Base-by-base conservation (phyloP, 2,329 filamentous ascomycete genomes). In the Calonectria honghensis region DNA sequence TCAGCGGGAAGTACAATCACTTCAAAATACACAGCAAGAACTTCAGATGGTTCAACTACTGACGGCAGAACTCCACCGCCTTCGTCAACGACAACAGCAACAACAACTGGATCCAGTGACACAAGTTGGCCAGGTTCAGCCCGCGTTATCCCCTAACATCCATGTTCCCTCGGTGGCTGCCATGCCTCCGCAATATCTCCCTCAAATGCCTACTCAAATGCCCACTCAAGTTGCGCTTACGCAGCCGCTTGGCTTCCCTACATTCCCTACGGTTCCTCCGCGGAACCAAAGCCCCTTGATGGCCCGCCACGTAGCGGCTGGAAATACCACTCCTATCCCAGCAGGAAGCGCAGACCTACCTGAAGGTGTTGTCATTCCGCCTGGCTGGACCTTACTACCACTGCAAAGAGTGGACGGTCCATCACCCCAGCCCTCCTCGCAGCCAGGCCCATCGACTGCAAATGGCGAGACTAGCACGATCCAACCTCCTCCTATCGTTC, bases 11-110 rank as follows among this genome's bases (percentile, higher is more conserved):
- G 88, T 95, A 41, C 88, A 90, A 61, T 86, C 86, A 52, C 86
- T 96, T 24, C 90, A 93, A 59, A 81, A 90, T 41, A 91, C 92
- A 20, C 90, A 94, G 66, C 90, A 93, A 41, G 94, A 97, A 82
- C 82, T 96, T 6, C 89, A 92, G 63, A 86, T 91, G n/a, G 86
- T 96, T n/a, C 90, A 93, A 68, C 85, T 92, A 20, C 87, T 97
- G 74, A 90, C 94, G 74, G 85, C 86, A 27, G 95, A 97, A 82
- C 83, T 97, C 65, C 87, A 90, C 41, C 90, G 93, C 74, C 86
- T 96, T 69, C 92, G 93, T 31, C 88, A 87, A 50, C 89, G 90
- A 70, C 85, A 85, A 45, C 85, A 84, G 70, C 78, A 85, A 45
- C 85, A 84, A 69, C 78, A 79, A 31, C 82, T 82, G 66, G 83